Conservation (phyloP, 1,284 basidiomycete species). For the Leccinum fallax region DNA sequence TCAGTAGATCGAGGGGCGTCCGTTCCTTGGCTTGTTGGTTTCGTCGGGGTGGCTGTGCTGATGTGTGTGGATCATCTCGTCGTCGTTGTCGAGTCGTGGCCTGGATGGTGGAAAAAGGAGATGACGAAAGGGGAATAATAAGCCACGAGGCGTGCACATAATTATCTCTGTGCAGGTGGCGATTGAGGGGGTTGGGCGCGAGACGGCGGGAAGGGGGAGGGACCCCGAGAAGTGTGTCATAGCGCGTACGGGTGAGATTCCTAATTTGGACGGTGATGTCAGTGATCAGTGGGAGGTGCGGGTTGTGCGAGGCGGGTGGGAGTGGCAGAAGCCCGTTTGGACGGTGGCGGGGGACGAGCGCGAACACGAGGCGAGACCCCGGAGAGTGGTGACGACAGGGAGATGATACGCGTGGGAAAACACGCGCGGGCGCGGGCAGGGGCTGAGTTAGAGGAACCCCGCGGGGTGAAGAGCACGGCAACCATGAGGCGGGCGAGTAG, state of each 20-base stretch:
- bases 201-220: background rate
- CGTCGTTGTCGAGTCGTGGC: background rate
- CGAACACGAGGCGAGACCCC: constrained; percentile 39
- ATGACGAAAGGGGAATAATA: background rate
- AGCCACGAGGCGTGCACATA: background rate
- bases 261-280: constrained; percentile 15
- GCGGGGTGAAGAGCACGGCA: constrained; percentile 8
- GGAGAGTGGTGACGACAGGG: constrained; percentile 17
- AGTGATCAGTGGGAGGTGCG: constrained; percentile 20
- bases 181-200: background rate
- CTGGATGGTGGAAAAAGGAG: background rate
- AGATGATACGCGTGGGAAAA: constrained; percentile 18
- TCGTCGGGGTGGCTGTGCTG: constrained; percentile 11
- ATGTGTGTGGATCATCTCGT: background rate
- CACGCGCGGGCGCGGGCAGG: constrained; percentile 14
- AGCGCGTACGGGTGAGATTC: constrained; percentile 5
- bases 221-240: constrained; percentile 13
- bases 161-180: background rate
- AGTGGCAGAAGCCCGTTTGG: constrained; percentile 10
- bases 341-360: constrained; percentile 26
- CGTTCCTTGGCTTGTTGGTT: constrained; percentile 1
- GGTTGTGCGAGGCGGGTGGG: background rate
- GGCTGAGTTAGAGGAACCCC: background rate
- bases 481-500: constrained; percentile 26
- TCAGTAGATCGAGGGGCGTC: background rate